These are phyloP conservation scores for Aegilops speltoides DNA, from an alignment of 176 grass and related monocot species.

Conservation along the genomic window DNA sequence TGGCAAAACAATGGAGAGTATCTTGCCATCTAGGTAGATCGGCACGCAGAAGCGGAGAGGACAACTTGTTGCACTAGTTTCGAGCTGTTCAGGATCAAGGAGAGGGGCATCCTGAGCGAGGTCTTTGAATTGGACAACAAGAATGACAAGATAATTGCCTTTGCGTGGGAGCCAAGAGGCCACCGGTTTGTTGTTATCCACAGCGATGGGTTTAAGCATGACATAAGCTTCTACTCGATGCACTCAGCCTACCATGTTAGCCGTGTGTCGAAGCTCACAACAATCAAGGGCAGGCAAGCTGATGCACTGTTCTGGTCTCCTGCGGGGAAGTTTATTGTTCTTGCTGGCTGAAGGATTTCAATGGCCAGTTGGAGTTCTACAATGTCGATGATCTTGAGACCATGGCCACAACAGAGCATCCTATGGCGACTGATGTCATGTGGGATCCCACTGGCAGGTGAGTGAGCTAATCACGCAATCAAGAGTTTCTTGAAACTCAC, in stretches of 20 bases:
- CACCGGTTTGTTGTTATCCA: slow-evolving; percentile 83
- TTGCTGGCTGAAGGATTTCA: slow-evolving; percentile 57
- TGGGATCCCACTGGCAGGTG: slow-evolving; percentile 94
- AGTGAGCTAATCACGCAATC: neutral
- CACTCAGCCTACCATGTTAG: neutral
- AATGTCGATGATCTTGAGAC: slow-evolving; percentile 92
- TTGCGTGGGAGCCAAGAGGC: slow-evolving; percentile 82
- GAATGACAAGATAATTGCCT: slow-evolving; percentile 86
- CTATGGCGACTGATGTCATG: slow-evolving; percentile 79
- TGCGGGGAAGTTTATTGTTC: no score
- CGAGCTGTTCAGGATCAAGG: slow-evolving; percentile 84
- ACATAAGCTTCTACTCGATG: slow-evolving; percentile 85
- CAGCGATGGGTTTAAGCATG: slow-evolving; percentile 67
- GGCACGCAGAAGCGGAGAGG: slow-evolving; percentile 84
- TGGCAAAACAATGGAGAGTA: slow-evolving; percentile 89
- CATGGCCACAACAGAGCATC: slow-evolving; percentile 84
- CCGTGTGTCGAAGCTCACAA: no score
- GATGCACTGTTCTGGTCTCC: no score
- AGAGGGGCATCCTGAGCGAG: slow-evolving; percentile 85
- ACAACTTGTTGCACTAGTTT: slow-evolving; percentile 64
- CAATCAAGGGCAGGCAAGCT: no score
- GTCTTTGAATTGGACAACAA: slow-evolving; percentile 88
- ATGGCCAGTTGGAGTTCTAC: slow-evolving; percentile 86
- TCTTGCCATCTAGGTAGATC: slow-evolving; percentile 84
- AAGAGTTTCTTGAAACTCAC: neutral